Evolutionary conservation across 2,329 filamentous ascomycete genomes (phyloP).

Genomic region (Fonsecaea nubica): DNA sequence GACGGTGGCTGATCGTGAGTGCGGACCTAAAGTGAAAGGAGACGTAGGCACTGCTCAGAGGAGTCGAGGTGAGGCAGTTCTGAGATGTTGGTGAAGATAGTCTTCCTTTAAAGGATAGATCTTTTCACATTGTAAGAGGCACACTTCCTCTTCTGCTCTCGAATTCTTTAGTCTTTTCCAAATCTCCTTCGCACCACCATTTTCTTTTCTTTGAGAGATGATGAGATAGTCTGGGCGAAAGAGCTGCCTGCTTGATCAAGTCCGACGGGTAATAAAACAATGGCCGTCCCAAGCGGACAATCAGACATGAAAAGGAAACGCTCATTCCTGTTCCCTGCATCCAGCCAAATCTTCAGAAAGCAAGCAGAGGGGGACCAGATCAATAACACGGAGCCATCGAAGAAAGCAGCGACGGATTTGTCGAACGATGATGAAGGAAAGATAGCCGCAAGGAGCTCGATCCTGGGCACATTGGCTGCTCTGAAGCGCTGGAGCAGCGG

Average conservation of each 20-base stretch:
- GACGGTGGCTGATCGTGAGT: neutral
- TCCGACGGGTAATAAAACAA: neutral
- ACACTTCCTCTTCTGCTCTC: neutral
- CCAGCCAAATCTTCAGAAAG: neutral
- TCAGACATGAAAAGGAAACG: neutral
- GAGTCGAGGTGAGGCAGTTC: neutral
- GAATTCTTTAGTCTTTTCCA: neutral
- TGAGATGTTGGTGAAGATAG: neutral
- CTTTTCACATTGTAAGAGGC: neutral
- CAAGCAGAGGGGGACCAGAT: neutral
- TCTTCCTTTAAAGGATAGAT: neutral
- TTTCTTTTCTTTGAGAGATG: too few species aligned
- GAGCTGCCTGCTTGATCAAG: neutral
- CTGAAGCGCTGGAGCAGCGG: neutral
- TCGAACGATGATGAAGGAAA: neutral
- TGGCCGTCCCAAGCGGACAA: neutral
- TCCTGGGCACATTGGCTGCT: too few species aligned
- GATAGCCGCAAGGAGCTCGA: neutral
- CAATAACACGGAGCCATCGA: neutral
- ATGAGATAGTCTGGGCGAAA: too few species aligned
- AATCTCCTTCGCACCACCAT: neutral
- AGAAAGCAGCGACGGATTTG: neutral
- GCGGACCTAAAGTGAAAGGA: neutral
- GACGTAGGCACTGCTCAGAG: neutral
- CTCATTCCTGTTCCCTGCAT: neutral